These are phyloP conservation scores for Alternaria panax DNA, from an alignment of 2,329 filamentous ascomycete genomes.

Conservation along the genomic window DNA sequence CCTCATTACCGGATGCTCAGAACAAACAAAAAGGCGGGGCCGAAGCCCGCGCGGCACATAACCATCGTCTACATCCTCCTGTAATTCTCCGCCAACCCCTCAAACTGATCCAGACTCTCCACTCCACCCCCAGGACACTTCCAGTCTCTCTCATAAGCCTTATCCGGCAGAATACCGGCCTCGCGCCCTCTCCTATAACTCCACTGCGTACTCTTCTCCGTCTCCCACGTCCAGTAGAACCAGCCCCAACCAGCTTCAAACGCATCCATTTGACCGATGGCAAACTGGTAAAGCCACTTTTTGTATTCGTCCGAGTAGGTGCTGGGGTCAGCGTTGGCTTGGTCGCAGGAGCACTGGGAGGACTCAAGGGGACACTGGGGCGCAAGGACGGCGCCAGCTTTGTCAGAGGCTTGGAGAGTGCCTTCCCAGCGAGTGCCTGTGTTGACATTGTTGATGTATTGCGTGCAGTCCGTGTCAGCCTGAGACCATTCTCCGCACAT, in stretches of 20 bases:
- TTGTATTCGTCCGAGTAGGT: conserved; percentile 79
- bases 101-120: conserved; percentile 51
- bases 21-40: neutral
- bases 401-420: conserved; percentile 74
- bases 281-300: conserved; percentile 85
- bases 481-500: conserved; percentile 97
- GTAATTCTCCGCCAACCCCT: conserved; percentile 56
- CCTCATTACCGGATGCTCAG: neutral
- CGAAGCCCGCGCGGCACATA: neutral
- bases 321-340: conserved; percentile 76
- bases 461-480: conserved; percentile 93
- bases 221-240: conserved; percentile 99
- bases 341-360: conserved; percentile 72
- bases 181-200: conserved; percentile 83
- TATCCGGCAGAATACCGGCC: conserved; percentile 76
- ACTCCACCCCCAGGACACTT: conserved; percentile 46
- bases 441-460: conserved; percentile 86
- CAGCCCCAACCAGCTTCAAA: conserved; percentile 96
- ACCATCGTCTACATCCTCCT: neutral
- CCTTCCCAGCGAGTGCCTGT: conserved; percentile 92
- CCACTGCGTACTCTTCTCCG: conserved; percentile 86
- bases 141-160: conserved; percentile 54
- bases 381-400: conserved; percentile 66
- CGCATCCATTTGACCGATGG: conserved; percentile 92
- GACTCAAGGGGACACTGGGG: conserved; percentile 75